Evolutionary conservation across 164 flowering plant genomes (phyloP), one percentile per base, ranked within the genome.

Genomic region (Tetrastigma voinierianum): DNA sequence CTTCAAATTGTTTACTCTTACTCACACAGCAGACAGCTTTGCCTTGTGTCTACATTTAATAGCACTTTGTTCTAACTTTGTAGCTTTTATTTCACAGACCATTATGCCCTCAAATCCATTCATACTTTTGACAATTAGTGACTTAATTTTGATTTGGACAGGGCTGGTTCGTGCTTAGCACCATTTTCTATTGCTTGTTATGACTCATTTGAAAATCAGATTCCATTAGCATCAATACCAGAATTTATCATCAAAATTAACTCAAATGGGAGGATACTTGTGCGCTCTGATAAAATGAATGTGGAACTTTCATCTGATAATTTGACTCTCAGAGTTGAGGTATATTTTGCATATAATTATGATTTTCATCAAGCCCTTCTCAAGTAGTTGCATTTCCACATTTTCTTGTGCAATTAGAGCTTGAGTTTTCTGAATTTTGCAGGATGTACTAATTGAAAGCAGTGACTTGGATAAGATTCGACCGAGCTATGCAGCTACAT

Each of bases 151-250:
- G 46, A 43, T 46, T 16, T 77, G 57, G 44, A 62, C 81, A 87
- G 93, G 77, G 83, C 80, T 25, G 93, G 91, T 53, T 73, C 79
- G 9, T 66, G 40, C 64, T 66, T 79, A 57, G 83, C 77, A 45
- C 77, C 65, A 19, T 44, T 88, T 46, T 59, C 67, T 16, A 19
- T 90, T 61, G 82, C 71, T 19, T 82, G 87, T 43, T 82, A 43
- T 71, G 97, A 89, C 70, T 56, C n/a, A 21, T 82, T 77, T 52
- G 72, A 53, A 16, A 87, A 91, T 65, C 79, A 62, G 13, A 76
- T 79, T 54, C 77, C 83, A 45, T 87, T 91, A 62, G 1, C 52
- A 10, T 62, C 73, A 48, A 55, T 51, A 47, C 89, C 90, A 40
- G 51, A 80, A 25, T 56, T 89, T 18, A 52, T 14, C 2, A 59